Evolutionary conservation across 192 early-diverging fungal species (phyloP).

Genomic region (Rhizophagus sp.): DNA sequence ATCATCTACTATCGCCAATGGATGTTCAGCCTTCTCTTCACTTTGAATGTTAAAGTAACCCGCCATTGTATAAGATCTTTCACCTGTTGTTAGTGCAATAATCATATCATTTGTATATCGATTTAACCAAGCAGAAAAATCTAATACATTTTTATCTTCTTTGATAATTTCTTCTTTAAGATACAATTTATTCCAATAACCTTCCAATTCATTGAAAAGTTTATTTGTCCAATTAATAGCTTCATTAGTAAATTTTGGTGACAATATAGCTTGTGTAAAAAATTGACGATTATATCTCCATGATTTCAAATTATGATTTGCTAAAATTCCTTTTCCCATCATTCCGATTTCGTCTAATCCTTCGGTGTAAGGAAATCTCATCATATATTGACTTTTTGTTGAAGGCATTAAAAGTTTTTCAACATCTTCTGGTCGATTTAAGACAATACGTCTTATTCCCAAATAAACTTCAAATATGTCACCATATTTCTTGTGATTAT

Average conservation of each 20-base stretch:
- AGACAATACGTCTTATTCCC: not conserved
- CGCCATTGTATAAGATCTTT: constrained; percentile 3
- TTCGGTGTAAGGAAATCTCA: not conserved
- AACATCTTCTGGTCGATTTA: not conserved
- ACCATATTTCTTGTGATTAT: constrained; percentile 17
- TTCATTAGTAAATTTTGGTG: not conserved
- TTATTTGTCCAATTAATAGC: not conserved
- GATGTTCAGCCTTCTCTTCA: not conserved
- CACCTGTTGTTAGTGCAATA: not conserved
- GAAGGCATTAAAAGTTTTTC: constrained; percentile 17
- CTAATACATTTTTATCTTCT: not conserved
- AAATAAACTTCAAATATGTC: constrained; percentile 22
- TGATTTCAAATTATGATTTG: not conserved
- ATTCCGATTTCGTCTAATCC: not conserved
- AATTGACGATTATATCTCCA: constrained; percentile 20
- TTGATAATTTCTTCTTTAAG: no score
- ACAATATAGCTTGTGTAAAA: constrained; percentile 2
- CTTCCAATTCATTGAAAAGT: not conserved
- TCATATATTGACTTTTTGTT: not conserved
- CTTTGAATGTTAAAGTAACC: not conserved
- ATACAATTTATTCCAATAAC: not conserved
- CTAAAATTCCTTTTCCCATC: not conserved
- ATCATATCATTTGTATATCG: constrained; percentile 8
- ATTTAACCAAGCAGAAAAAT: constrained; percentile 17
- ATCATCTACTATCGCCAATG: not conserved